These are phyloP conservation scores for Colletotrichum acutatum DNA, from an alignment of 2,329 filamentous ascomycete species.

Conservation along the genomic window DNA sequence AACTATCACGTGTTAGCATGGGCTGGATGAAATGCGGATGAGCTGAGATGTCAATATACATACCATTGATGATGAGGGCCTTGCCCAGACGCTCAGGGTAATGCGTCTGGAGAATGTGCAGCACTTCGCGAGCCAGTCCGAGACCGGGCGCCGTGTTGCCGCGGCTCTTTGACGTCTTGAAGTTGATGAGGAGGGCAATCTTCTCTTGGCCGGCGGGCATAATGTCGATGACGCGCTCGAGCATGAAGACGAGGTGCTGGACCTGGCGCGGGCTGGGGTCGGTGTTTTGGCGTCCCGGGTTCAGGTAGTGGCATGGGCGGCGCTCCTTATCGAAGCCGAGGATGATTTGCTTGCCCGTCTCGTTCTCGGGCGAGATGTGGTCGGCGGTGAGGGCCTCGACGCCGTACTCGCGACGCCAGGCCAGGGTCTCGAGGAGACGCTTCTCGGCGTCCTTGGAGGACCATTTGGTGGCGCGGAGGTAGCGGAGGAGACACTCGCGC, in stretches of 20 bases:
- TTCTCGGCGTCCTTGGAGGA: conserved; percentile 78
- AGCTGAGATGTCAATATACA: conserved; percentile 42
- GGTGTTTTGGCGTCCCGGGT: conserved; percentile 92
- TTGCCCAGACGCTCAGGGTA: conserved; percentile 93
- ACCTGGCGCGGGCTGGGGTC: conserved; percentile 86
- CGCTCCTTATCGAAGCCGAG: conserved; percentile 87
- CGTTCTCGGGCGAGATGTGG: conserved; percentile 92
- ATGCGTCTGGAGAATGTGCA: conserved; percentile 93
- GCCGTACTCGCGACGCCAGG: conserved; percentile 92
- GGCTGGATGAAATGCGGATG: neutral
- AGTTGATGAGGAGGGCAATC: conserved; percentile 89
- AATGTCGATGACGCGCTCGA: conserved; percentile 88
- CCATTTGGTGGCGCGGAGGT: conserved; percentile 95
- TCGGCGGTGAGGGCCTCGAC: conserved; percentile 82
- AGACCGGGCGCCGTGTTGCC: conserved; percentile 80
- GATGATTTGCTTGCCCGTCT: conserved; percentile 94
- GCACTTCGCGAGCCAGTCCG: conserved; percentile 81
- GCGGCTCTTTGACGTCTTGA: conserved; percentile 81
- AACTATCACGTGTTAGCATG: conserved; percentile 61
- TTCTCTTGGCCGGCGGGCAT: conserved; percentile 90
- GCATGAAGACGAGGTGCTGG: conserved; percentile 95
- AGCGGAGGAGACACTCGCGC: conserved; percentile 90
- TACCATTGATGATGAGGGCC: conserved; percentile 89
- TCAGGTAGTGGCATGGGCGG: conserved; percentile 91
- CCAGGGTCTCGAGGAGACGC: conserved; percentile 82